phyloP scores from a whole-genome alignment of 495 filamentous ascomycete genomes.

The Ramalina intermedia region DNA sequence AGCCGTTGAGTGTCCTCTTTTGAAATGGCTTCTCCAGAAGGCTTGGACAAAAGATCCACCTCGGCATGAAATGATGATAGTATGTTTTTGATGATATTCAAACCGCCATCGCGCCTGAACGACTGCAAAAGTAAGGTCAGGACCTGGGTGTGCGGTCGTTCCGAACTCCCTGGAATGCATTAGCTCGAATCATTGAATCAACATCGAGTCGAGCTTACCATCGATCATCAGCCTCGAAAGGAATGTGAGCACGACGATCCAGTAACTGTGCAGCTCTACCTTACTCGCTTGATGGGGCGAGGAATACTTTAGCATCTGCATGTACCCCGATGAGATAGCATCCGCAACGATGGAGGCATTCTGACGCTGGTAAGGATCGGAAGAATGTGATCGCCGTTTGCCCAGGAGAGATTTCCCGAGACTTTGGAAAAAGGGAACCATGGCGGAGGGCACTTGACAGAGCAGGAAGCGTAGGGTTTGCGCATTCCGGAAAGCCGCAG shows the following conservation, averaged over 20 bases:
- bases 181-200: neutral
- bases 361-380: conserved; percentile 49
- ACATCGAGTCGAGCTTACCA: conserved; percentile 22
- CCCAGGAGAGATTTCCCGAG: conserved; percentile 67
- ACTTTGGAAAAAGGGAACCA: conserved; percentile 62
- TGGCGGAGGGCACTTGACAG: conserved; percentile 53
- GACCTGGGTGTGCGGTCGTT: conserved; percentile 47
- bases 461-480: conserved; percentile 61
- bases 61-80: conserved; percentile 59
- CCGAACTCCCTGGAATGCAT: conserved; percentile 26
- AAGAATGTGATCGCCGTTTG: conserved; percentile 36
- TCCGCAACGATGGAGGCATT: conserved; percentile 61
- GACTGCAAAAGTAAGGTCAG: conserved; percentile 69
- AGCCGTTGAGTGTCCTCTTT: conserved; percentile 33
- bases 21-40: conserved; percentile 24
- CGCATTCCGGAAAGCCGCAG: conserved; percentile 60
- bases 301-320: conserved; percentile 46
- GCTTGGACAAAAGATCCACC: conserved; percentile 33
- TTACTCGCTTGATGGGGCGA: conserved; percentile 26
- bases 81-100: conserved; percentile 57
- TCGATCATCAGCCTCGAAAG: conserved; percentile 70
- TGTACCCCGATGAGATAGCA: conserved; percentile 54
- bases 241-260: conserved; percentile 63
- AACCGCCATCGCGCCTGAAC: conserved; percentile 68
- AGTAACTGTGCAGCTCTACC: conserved; percentile 53